Evolutionary conservation across 2,329 filamentous ascomycete species (phyloP), one percentile per base, ranked within the genome.

Genomic region (Chalaropsis ovoidea): DNA sequence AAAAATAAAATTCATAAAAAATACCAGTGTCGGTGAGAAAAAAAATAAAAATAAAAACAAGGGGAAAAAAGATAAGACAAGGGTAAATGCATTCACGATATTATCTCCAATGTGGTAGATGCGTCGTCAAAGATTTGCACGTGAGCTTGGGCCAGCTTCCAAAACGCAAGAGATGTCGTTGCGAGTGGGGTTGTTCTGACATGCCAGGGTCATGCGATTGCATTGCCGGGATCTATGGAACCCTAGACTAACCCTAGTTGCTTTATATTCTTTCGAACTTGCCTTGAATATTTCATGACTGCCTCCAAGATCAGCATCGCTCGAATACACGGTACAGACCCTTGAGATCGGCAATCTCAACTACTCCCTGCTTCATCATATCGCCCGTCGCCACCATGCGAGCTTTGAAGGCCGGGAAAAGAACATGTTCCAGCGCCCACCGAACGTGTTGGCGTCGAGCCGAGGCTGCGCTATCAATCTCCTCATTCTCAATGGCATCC

Each of bases 281-380:
- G 58, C 13, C 24, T 41, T 42, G 58, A 22, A n/a, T 43, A 39
- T 24, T 62, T 31, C 52, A 7, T 31, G 27, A 31, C 19, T 2
- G 31, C 31, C 31, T 42, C 4, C 31, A 13, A 64, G 8, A 63
- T 82, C 75, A 97, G 74, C 94, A 97, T 65, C 94, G 80, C 76
- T 99, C 94, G 79, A 99, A 99, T 2, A 97, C 92, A 58, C 89
- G 80, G 75, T 99, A 99, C 67, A 99, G 73, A 0, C 92, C 91
- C 75, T 96, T 97, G 67, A 97, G 75, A 76, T 95, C 90, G 1
- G 94, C 93, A 61, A 96, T 85, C 75, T 99, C 93, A 60, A 95
- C 77, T 11, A 96, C 84, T 8, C 79, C 82, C 0, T 85, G 88
- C 62, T 86, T 84, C 76, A 95, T 83, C 71, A 97, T 76, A 4